Base-by-base conservation (phyloP, 2,329 filamentous ascomycete genomes). In the Aspergillus intermedius region DNA sequence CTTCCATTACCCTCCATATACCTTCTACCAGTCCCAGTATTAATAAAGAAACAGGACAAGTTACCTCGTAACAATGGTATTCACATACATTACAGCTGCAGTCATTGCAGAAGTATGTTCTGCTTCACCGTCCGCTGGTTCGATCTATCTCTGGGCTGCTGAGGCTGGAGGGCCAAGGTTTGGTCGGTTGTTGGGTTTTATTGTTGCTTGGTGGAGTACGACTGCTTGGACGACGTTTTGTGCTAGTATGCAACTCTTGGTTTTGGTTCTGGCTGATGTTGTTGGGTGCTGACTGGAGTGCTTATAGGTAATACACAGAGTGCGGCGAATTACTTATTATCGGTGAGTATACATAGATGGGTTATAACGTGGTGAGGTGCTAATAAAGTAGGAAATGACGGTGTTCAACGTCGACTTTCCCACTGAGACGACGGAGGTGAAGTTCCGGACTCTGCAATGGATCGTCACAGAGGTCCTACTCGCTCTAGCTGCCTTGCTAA, bases 161-260 rank as follows among this genome's bases (percentile, higher is more conserved):
- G 79, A 81, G 54, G 70, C 78, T 15, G 79, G 78, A 40, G 79
- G 79, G 4, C 76, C 73, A 22, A 70, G 70, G 19, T 81, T 70
- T 54, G 78, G 79, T n/a, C 64, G 79, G 23, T 65, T 82, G 0
- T 72, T 81, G 47, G 79, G 79, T 15, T 81, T 80, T 59, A 64
- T 81, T n/a, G 79, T 81, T n/a, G 79, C 79, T 0, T 82, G 79
- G 79, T 82, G 79, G 79, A 79, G 76, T 56, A 81, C 78, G 0
- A 82, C 79, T 0, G 79, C 80, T 1, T 82, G 79, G 79, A 82
- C 79, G 2, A 82, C 76, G 0, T 78, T 78, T 48, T 78, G 75
- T 59, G 76, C 76, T 2, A 78, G 76, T 70, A 60, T 49, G 65
- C 46, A 25, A 19, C 17, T 22, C 13, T 12, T 34, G 2, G 22